Evolutionary conservation across 257 asterid species (phyloP), one percentile per base, ranked within the genome.

Genomic region (Nicotiana tabacum): DNA sequence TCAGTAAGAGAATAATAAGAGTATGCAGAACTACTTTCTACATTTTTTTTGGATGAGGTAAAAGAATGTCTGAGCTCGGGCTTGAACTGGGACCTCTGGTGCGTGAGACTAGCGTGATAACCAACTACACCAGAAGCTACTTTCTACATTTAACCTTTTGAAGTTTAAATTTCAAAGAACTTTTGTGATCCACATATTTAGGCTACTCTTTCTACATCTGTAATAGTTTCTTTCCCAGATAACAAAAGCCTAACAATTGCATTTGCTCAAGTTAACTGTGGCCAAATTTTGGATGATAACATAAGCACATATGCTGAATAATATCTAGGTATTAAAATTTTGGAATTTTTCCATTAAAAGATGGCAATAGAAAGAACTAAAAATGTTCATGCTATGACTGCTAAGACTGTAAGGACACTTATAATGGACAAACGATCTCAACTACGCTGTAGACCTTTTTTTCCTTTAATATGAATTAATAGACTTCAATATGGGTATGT

Each of bases 41-140:
- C 35, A 64, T 64, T 10, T 58, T 37, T 43, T 43, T 43, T 43
- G 11, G 8, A 35, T 35, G 39, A 35, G 39, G 39, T 5, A 35
- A 35, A 35, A 43, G 2, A 6, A 5, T 89, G 92, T 87, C 94
- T 89, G 90, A 91, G 93, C 92, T 91, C 91, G 88, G 92, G 91
- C 86, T 88, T 90, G 92, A 87, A 91, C 91, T 89, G 91, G 93
- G 91, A 91, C 91, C 94, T 89, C 90, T 91, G 88, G 91, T 88
- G 94, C 88, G 94, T 89, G 92, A 91, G 93, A 91, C 91, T 89
- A 88, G 91, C 91, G 89, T 89, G 94, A 91, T 91, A 88, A 91
- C 93, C 94, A n/a, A 89, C 94, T 91, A 91, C 93, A 27, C 32
- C 32, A 61, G 35, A 62, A 11, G 35, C 35, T 64, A 64, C 18